phyloP scores from a whole-genome alignment of 345 rosid species.

The Euphorbia pulcherrima region DNA sequence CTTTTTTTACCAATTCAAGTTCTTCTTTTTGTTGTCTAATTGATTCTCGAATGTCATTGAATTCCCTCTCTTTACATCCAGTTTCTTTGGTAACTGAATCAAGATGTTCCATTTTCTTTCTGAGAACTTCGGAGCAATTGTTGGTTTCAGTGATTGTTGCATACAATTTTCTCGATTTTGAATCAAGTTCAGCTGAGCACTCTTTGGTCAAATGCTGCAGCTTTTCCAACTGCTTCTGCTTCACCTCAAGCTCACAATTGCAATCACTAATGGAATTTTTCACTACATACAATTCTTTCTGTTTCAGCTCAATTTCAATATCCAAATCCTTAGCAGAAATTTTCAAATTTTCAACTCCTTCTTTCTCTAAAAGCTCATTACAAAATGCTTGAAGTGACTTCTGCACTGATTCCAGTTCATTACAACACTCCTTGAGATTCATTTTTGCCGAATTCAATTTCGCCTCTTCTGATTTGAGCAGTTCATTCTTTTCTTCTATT shows the following conservation, averaged over 20 bases:
- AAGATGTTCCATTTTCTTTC: not conserved
- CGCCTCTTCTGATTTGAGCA: constrained; percentile 1
- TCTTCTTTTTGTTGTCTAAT: not conserved
- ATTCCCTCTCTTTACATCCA: constrained; percentile 15
- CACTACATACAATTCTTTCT: constrained; percentile 10
- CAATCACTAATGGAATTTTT: not conserved
- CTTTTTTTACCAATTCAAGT: not conserved
- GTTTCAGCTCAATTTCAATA: constrained; percentile 14
- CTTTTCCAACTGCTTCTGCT: not conserved
- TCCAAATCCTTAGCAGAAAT: not conserved
- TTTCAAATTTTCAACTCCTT: constrained; percentile 16
- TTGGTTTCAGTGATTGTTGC: not conserved
- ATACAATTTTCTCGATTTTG: constrained; percentile 9
- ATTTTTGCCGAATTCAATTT: not conserved
- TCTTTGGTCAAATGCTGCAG: constrained; percentile 1
- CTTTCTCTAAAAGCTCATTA: constrained; percentile 3
- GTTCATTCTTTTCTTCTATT: not conserved
- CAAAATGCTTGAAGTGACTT: not conserved
- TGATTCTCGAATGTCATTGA: constrained; percentile 12
- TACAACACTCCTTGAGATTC: not conserved
- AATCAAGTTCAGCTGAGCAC: constrained; percentile 7
- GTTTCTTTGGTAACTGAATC: not conserved
- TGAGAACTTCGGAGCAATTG: not conserved
- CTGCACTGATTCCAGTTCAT: not conserved
- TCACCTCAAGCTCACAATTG: not conserved